Conservation (phyloP, 2,329 filamentous ascomycete species). For the Ciborinia camelliae region DNA sequence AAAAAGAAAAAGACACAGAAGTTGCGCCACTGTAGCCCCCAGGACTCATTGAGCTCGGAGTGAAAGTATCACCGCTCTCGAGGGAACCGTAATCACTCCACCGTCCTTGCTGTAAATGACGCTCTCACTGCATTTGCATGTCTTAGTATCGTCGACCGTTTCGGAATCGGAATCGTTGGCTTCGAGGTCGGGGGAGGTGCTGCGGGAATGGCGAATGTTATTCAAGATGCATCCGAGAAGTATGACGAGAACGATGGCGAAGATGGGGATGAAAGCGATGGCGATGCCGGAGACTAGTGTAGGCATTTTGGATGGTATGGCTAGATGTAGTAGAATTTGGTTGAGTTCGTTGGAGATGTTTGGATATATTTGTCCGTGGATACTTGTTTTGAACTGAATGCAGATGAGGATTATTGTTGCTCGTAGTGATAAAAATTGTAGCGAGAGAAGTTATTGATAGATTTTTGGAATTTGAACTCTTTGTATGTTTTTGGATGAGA, state of each 20-base stretch:
- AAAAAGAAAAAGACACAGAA: too few species aligned
- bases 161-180: background rate
- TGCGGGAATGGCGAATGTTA: too few species aligned
- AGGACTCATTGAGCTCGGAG: too few species aligned
- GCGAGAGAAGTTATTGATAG: fast-evolving
- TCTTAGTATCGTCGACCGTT: too few species aligned
- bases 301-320: background rate
- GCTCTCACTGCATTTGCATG: too few species aligned
- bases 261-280: background rate
- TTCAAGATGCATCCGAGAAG: too few species aligned
- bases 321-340: background rate
- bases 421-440: background rate
- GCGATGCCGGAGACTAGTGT: background rate
- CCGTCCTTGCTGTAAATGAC: too few species aligned
- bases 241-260: background rate
- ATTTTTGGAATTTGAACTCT: too few species aligned
- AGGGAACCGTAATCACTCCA: too few species aligned
- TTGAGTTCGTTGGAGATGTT: background rate
- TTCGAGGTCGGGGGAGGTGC: background rate
- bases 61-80: too few species aligned
- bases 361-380: background rate
- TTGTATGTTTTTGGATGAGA: background rate
- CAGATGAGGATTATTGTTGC: background rate
- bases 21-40: too few species aligned
- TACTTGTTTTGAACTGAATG: too few species aligned